Conservation (phyloP, 1,284 basidiomycete species). For the Leccinum subrobustum region DNA sequence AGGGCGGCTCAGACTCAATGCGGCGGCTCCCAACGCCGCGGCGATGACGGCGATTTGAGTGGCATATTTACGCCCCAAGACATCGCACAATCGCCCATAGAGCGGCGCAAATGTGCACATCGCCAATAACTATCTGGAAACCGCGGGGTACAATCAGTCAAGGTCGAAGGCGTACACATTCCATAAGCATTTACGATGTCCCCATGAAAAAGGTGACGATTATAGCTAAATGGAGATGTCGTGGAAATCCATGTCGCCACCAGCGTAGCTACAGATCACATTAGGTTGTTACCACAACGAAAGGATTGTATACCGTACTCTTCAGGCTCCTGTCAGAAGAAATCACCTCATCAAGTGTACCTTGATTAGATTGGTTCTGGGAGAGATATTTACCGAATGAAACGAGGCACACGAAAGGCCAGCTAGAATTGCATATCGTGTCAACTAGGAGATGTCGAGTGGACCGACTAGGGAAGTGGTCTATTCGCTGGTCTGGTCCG, state of each 20-base stretch:
- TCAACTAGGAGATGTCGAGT: conserved; percentile 53
- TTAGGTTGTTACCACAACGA: conserved; percentile 2
- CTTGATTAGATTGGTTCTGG: background rate
- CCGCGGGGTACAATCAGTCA: conserved; percentile 3
- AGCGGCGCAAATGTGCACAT: conserved; percentile 81
- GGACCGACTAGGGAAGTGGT: conserved; percentile 40
- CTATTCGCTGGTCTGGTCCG: background rate
- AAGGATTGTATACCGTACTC: conserved; percentile 40
- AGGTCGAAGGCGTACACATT: background rate
- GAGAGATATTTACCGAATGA: conserved; percentile 53
- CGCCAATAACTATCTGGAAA: conserved; percentile 66
- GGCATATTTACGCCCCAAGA: conserved; percentile 68
- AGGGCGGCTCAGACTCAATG: conserved; percentile 43
- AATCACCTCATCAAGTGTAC: conserved; percentile 1
- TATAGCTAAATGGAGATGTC: conserved; percentile 3
- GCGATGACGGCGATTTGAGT: conserved; percentile 69
- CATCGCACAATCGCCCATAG: conserved; percentile 77
- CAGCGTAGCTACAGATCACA: conserved; percentile 40
- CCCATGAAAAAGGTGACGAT: conserved; percentile 35
- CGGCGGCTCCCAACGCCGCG: conserved; percentile 66
- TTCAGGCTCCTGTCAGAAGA: conserved; percentile 47
- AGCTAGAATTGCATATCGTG: conserved; percentile 60
- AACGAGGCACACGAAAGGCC: conserved; percentile 70
- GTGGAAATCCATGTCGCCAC: conserved; percentile 48
- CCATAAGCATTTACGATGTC: conserved; percentile 54